Conservation (phyloP, 768 basidiomycete species). For the Leccinum sublutescens region DNA sequence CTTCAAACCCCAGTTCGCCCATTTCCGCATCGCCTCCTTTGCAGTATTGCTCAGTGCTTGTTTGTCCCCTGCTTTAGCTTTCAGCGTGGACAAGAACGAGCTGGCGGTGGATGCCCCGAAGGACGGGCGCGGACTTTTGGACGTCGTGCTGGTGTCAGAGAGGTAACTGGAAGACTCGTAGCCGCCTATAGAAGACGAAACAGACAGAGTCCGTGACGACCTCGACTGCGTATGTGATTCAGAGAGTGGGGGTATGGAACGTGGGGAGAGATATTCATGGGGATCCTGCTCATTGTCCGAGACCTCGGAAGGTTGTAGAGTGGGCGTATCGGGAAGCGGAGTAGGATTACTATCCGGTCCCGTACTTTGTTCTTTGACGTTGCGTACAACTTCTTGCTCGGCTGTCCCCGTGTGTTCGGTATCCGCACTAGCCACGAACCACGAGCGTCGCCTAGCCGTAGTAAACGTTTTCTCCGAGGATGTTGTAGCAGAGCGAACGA, state of each 20-base stretch:
- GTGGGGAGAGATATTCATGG: constrained; percentile 26
- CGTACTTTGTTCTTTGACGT: constrained; percentile 29
- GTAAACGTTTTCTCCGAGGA: constrained; percentile 26
- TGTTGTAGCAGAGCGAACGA: constrained; percentile 24
- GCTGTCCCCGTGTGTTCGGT: constrained; percentile 34
- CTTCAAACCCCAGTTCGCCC: constrained; percentile 71
- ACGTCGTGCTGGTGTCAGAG: constrained; percentile 31
- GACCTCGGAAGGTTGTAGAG: constrained; percentile 5
- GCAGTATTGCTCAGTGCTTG: constrained; percentile 83
- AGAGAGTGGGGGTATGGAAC: constrained; percentile 48
- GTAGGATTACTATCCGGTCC: constrained; percentile 37
- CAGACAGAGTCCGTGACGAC: constrained; percentile 36
- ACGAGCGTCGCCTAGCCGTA: constrained; percentile 46
- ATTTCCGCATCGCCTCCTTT: constrained; percentile 88
- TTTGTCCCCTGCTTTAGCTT: constrained; percentile 77
- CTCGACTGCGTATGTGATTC: constrained; percentile 14
- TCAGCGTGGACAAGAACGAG: constrained; percentile 77
- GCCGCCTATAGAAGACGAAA: constrained; percentile 35
- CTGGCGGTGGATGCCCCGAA: constrained; percentile 34
- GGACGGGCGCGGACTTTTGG: constrained; percentile 43
- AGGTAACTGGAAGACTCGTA: constrained; percentile 30
- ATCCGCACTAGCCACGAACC: constrained; percentile 51
- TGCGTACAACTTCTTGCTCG: constrained; percentile 20
- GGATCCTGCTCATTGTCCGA: constrained; percentile 22
- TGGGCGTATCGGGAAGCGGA: constrained; percentile 8